phyloP scores from a whole-genome alignment of 2,329 filamentous ascomycete genomes.

The Talaromyces sp. region DNA sequence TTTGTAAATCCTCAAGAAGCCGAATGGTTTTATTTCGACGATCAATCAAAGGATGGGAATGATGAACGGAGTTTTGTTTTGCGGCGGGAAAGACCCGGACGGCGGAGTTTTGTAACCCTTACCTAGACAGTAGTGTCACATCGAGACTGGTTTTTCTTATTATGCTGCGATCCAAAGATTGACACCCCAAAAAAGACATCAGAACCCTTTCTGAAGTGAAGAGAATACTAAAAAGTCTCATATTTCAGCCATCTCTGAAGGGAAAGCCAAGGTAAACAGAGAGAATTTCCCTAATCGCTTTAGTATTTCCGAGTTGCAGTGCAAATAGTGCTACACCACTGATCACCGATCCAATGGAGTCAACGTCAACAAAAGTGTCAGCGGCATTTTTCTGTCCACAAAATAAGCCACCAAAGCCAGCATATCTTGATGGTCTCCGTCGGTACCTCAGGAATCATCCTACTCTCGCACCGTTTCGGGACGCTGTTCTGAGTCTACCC shows the following conservation, averaged over 20 bases:
- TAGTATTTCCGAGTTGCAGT: background rate
- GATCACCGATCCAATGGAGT: background rate
- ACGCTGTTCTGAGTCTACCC: conserved; percentile 1
- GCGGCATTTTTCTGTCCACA: conserved; percentile 9
- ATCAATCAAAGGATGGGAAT: background rate
- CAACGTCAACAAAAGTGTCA: background rate
- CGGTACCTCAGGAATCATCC: conserved; percentile 2
- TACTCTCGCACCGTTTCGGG: conserved; percentile 1
- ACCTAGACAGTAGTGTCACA: background rate
- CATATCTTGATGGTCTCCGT: conserved; percentile 1
- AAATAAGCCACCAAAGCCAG: conserved; percentile 5
- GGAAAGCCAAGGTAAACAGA: background rate
- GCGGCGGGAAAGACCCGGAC: background rate
- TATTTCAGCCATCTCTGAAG: background rate
- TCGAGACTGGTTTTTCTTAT: background rate
- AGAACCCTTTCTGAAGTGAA: background rate
- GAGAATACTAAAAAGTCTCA: background rate
- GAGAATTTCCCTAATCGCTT: background rate
- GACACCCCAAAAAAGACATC: background rate
- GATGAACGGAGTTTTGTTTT: background rate
- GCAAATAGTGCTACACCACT: background rate
- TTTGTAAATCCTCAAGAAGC: too few species aligned
- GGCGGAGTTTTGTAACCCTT: background rate
- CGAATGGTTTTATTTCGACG: background rate
- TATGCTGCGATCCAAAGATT: background rate